A percentile compares a stretch with the other conserved stretches of the same genome.
These are phyloP conservation scores for Sporothrix variecibatus DNA, from an alignment of 2,329 filamentous ascomycete species.

Conservation along the genomic window DNA sequence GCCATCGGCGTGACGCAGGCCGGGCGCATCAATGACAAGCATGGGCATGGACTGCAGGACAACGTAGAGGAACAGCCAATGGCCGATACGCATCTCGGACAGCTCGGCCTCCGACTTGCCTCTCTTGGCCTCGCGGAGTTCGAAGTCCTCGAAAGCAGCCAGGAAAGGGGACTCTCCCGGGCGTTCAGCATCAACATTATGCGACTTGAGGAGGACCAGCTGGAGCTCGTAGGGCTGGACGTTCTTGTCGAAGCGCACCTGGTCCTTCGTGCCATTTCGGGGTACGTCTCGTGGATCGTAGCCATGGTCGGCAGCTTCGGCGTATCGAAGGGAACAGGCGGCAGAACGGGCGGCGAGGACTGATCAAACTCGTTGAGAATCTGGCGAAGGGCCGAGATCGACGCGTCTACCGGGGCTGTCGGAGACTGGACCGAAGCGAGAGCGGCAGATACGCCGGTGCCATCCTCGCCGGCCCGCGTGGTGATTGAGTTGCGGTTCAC, in stretches of 20 bases:
- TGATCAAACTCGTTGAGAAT: slow-evolving; percentile 87
- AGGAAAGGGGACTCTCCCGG: slow-evolving; percentile 63
- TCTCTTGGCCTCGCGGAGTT: slow-evolving; percentile 63
- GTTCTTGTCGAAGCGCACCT: slow-evolving; percentile 69
- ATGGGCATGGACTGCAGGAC: slow-evolving; percentile 76
- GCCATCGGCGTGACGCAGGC: slow-evolving; percentile 65
- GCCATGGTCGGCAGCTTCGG: slow-evolving; percentile 74
- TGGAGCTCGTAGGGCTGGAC: slow-evolving; percentile 78
- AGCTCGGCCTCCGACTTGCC: slow-evolving; percentile 67
- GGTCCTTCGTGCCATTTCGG: slow-evolving; percentile 70
- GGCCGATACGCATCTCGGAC: slow-evolving; percentile 69
- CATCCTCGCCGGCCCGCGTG: slow-evolving; percentile 68
- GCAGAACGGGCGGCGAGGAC: slow-evolving; percentile 84
- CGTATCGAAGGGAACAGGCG: slow-evolving; percentile 86
- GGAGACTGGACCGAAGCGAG: slow-evolving; percentile 39
- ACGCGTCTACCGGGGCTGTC: slow-evolving; percentile 51
- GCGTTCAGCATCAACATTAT: slow-evolving; percentile 70
- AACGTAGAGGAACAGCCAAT: slow-evolving; percentile 81
- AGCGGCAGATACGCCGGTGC: slow-evolving; percentile 25
- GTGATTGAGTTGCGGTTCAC: slow-evolving; percentile 80
- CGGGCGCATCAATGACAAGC: slow-evolving; percentile 74
- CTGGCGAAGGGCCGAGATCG: slow-evolving; percentile 70
- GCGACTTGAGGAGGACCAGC: slow-evolving; percentile 74
- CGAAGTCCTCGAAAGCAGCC: slow-evolving; percentile 69
- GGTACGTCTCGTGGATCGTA: slow-evolving; percentile 64